These are phyloP conservation scores for Diversispora eburnea DNA, from an alignment of 192 early-diverging fungal species.

Conservation along the genomic window DNA sequence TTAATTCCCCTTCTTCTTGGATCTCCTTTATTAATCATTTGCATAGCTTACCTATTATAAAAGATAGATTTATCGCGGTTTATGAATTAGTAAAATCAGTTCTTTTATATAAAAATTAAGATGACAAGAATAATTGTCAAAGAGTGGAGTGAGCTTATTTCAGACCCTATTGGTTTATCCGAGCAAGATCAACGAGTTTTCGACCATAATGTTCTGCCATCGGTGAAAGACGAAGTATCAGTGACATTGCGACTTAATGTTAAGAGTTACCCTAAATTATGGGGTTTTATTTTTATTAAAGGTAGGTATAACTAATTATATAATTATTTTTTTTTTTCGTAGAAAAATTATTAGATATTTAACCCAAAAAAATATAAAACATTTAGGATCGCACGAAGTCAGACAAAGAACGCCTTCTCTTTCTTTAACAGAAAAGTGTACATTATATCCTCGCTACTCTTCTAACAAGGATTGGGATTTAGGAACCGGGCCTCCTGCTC, in stretches of 20 bases:
- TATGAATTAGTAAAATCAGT: too few species aligned
- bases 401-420: background rate
- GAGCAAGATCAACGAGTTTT: background rate
- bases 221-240: background rate
- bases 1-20: too few species aligned
- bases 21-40: too few species aligned
- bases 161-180: background rate
- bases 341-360: too few species aligned
- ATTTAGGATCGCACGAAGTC: background rate
- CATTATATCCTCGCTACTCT: conserved; percentile 16
- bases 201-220: background rate
- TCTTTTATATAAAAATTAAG: too few species aligned
- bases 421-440: background rate
- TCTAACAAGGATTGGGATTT: background rate
- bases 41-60: too few species aligned
- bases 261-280: background rate
- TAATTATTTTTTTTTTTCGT: background rate
- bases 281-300: conserved; percentile 22
- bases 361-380: too few species aligned
- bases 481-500: too few species aligned
- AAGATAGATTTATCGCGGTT: too few species aligned
- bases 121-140: background rate
- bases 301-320: background rate
- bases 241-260: conserved; percentile 14
- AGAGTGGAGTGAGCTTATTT: conserved; percentile 6